These are phyloP conservation scores for Allomyces javanicus DNA, from an alignment of 192 early-diverging fungal species.

Conservation along the genomic window DNA sequence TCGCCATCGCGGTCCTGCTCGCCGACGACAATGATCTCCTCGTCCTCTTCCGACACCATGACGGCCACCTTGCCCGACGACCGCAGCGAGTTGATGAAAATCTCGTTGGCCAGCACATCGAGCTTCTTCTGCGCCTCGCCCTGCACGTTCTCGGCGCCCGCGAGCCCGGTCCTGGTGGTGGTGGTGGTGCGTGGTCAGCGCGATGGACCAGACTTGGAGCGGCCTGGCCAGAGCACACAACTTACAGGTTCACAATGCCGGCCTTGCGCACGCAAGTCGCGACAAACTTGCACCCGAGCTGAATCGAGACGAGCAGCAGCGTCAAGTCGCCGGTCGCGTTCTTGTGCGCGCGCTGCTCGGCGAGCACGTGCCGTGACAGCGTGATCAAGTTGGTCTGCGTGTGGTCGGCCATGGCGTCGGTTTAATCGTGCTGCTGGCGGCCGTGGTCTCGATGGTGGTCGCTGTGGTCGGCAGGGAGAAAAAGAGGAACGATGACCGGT, in stretches of 20 bases:
- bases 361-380: slow-evolving; percentile 77
- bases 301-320: slow-evolving; percentile 69
- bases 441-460: too few relatives aligned
- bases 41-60: slow-evolving; percentile 92
- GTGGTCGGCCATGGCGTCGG: slow-evolving; percentile 25
- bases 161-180: slow-evolving; percentile 44
- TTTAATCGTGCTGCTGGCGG: too few relatives aligned
- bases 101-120: slow-evolving; percentile 92
- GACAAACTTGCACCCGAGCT: slow-evolving; percentile 92
- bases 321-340: slow-evolving; percentile 89
- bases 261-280: slow-evolving; percentile 92
- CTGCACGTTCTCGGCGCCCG: slow-evolving; percentile 75
- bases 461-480: too few relatives aligned
- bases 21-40: slow-evolving; percentile 76
- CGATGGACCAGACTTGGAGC: too few relatives aligned
- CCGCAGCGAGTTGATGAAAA: slow-evolving; percentile 85
- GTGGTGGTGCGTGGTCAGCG: too few relatives aligned
- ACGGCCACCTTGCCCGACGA: slow-evolving; percentile 76
- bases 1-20: slow-evolving; percentile 26
- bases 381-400: slow-evolving; percentile 78
- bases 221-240: too few relatives aligned
- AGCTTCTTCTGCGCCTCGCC: slow-evolving; percentile 92
- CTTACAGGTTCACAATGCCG: slow-evolving; percentile 65
- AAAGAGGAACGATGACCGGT: too few relatives aligned
- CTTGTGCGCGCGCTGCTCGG: slow-evolving; percentile 63